A percentile compares a stretch with the other conserved stretches of the same genome.
These are phyloP conservation scores for Aspergillus jensenii DNA, from an alignment of 2,329 filamentous ascomycete genomes.

Conservation along the genomic window DNA sequence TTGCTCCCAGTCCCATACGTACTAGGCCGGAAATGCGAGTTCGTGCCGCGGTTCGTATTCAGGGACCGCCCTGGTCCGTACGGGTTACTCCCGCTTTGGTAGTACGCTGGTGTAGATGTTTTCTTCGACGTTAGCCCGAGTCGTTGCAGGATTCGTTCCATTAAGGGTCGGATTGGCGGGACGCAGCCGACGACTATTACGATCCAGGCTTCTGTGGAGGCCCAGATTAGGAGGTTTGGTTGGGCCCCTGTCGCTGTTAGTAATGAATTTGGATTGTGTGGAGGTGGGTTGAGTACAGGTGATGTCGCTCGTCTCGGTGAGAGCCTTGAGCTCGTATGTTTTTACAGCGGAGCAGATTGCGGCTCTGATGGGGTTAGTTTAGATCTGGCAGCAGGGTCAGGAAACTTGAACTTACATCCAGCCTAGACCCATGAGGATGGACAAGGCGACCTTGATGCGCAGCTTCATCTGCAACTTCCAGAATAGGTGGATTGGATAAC, in stretches of 20 bases:
- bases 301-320: not conserved
- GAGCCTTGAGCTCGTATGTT: not conserved
- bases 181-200: conserved; percentile 5
- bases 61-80: too few species aligned
- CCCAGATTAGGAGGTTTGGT: not conserved
- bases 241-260: not conserved
- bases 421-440: conserved; percentile 2
- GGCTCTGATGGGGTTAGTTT: not conserved
- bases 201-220: conserved; percentile 6
- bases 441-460: conserved; percentile 4
- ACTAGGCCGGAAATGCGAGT: not conserved
- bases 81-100: too few species aligned
- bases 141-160: not conserved
- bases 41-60: too few species aligned
- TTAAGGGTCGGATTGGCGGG: not conserved
- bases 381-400: too few species aligned
- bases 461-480: conserved; percentile 7
- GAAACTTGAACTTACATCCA: not conserved
- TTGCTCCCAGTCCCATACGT: not conserved
- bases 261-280: too few species aligned
- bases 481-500: not conserved
- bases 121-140: conserved; percentile 1
- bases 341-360: conserved; percentile 4
- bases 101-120: not conserved
- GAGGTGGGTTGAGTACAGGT: not conserved